These are phyloP conservation scores for Stramenopiles sp. DNA, from an alignment of 352 stramenopile species.

Conservation along the genomic window DNA sequence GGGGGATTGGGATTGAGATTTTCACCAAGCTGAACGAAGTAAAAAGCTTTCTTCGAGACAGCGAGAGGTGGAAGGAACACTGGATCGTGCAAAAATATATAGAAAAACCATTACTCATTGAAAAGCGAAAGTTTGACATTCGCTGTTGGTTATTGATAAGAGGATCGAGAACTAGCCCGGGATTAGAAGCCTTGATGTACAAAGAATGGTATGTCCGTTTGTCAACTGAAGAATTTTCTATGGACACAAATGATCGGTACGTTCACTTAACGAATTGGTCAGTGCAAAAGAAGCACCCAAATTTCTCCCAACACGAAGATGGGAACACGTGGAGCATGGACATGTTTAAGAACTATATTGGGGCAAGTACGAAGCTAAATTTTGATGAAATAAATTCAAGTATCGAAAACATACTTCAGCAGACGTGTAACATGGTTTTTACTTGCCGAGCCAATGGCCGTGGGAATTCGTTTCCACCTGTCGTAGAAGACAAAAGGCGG, in stretches of 20 bases:
- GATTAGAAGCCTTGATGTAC: constrained; percentile 18
- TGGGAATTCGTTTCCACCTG: background rate
- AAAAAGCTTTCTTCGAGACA: constrained; percentile 14
- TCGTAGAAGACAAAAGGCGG: background rate
- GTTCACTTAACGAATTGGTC: constrained; percentile 35
- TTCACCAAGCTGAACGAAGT: constrained; percentile 14
- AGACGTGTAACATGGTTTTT: background rate
- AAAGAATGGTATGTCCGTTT: constrained; percentile 4
- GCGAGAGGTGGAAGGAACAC: constrained; percentile 22
- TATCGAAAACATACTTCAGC: background rate
- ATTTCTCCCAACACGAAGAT: constrained; percentile 20
- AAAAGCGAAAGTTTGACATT: constrained; percentile 34
- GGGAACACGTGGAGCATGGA: constrained; percentile 24
- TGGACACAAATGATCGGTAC: constrained; percentile 19
- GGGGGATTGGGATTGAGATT: constrained; percentile 25
- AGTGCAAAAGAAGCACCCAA: constrained; percentile 28
- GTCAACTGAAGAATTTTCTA: constrained; percentile 10
- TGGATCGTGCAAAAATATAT: constrained; percentile 31
- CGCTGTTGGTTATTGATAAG: constrained; percentile 25
- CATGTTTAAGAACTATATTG: constrained; percentile 14
- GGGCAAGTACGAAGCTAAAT: background rate
- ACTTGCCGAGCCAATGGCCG: background rate
- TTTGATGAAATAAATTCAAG: background rate
- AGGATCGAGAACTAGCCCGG: constrained; percentile 20
- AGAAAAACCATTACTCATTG: constrained; percentile 26